These are phyloP conservation scores for Hanseniaspora jakobsenii DNA, from an alignment of 805 yeast species.

Conservation along the genomic window DNA sequence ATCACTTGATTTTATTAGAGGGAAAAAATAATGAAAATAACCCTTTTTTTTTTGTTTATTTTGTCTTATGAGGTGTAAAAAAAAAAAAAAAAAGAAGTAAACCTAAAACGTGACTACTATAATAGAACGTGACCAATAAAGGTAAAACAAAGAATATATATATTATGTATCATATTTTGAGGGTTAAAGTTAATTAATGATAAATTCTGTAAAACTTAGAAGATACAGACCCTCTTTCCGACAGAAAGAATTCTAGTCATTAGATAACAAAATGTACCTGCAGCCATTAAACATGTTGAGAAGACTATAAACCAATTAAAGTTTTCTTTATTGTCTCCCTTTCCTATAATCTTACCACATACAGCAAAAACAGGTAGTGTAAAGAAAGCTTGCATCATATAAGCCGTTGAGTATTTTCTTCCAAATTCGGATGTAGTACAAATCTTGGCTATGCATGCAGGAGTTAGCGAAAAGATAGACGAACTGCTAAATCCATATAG, in stretches of 20 bases:
- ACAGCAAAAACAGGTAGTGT: conserved; percentile 35
- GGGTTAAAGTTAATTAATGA: no score
- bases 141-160: no score
- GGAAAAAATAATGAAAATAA: no score
- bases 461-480: conserved; percentile 39
- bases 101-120: no score
- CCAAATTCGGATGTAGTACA: conserved; percentile 40
- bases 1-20: not conserved
- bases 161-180: no score
- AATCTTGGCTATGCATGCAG: conserved; percentile 42
- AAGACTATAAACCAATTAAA: conserved; percentile 37
- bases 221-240: conserved; percentile 32
- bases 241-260: conserved; percentile 34
- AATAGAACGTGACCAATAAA: no score
- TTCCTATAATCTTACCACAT: conserved; percentile 34
- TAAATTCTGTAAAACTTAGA: conserved; percentile 19
- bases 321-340: conserved; percentile 31
- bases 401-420: conserved; percentile 39
- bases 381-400: conserved; percentile 40
- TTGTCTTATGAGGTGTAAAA: no score
- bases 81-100: no score
- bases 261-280: conserved; percentile 31
- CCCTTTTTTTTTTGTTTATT: not conserved
- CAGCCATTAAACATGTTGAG: conserved; percentile 32
- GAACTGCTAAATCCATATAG: conserved; percentile 40